phyloP scores from a whole-genome alignment of 202 grass and related monocot genomes.

The Eragrostis tef region DNA sequence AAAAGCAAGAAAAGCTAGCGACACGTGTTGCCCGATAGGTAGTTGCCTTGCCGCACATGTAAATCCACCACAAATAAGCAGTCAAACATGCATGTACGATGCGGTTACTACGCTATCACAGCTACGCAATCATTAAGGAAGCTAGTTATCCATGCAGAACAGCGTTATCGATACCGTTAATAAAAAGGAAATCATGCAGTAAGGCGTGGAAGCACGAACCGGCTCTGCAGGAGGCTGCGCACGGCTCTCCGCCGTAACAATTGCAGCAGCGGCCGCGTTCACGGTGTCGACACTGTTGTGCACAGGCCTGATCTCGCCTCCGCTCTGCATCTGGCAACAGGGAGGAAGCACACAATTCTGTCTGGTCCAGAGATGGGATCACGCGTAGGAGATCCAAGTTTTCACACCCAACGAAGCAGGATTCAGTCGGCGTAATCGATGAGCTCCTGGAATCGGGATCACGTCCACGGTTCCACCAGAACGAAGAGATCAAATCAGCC shows the following conservation, averaged over 20 bases:
- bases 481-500: constrained; percentile 11
- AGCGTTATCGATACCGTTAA: not conserved
- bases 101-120: not conserved
- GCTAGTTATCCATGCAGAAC: not conserved
- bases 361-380: not conserved
- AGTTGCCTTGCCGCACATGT: not conserved
- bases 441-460: not conserved
- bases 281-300: constrained; percentile 93
- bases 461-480: not conserved
- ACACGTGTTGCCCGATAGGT: not conserved
- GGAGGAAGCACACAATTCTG: not conserved
- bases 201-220: constrained; percentile 37
- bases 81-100: too few relatives aligned
- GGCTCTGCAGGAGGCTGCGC: constrained; percentile 66
- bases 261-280: constrained; percentile 86
- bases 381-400: constrained; percentile 26
- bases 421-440: not conserved
- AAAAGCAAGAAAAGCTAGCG: not conserved
- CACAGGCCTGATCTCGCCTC: constrained; percentile 64
- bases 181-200: not conserved
- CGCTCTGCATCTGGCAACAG: constrained; percentile 48
- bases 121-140: not conserved
- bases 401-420: constrained; percentile 8
- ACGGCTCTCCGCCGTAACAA: constrained; percentile 77
- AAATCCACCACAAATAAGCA: not conserved